Evolutionary conservation across 2,329 filamentous ascomycete species (phyloP), one percentile per base, ranked within the genome.

Genomic region (Elsinoe fawcettii): DNA sequence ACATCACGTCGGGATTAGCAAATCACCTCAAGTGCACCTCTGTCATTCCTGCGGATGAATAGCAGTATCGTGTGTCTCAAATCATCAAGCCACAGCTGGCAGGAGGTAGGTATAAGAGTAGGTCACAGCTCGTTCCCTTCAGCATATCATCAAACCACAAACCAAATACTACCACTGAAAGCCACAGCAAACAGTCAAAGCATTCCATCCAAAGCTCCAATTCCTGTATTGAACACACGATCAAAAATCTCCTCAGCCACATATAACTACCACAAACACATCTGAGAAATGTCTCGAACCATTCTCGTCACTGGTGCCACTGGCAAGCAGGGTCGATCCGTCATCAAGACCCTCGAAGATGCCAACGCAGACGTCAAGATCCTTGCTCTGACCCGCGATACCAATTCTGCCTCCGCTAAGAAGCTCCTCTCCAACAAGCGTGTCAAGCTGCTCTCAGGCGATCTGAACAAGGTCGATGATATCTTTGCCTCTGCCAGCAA

Each of bases 321-420:
- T 3, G 71, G 71, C 56, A 72, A 73, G 56, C 71, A 74, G 61
- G 71, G 72, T 51, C 68, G 70, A 44, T 64, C 70, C 16, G 66
- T 73, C 37, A 64, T 74, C 55, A 64, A 66, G 22, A 67, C 71
- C 46, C 66, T 73, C 37, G 66, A 71, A 25, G 62, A 63, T 25
- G 22, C 30, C 30, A 41, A 53, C 55, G 63, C 32, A 60, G 37
- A 69, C 27, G 75, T 77, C 59, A 71, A 76, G 8, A 78, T 84
- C 43, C 71, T 82, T 3, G 82, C 81, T 5, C 71, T 84, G 34
- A 84, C 81, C 1, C 77, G 82, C 56, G 74, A 83, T 61, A 60
- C 74, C 0, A 64, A 68, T 20, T 81, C 79, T 0, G 51, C 68
- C 1, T 74, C 73, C 0, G 78, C 81, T 0, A 72, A 80, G 64